Base-by-base conservation (phyloP, 345 rosid genomes). In the Eucalyptus guilfoylei region DNA sequence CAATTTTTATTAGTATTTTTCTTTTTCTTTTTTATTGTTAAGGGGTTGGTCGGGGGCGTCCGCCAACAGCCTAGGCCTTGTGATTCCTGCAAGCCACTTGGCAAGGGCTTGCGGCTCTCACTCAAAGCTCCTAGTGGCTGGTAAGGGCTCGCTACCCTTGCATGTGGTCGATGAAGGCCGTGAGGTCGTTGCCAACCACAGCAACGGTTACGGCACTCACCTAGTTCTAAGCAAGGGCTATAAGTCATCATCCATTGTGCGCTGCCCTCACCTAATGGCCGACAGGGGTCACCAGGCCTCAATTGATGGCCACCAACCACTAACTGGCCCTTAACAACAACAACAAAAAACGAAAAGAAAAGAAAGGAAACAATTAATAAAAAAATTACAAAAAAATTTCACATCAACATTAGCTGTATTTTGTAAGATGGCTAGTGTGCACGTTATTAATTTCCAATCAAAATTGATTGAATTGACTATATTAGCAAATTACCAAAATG, bases 201-300 rank as follows among this genome's bases (percentile, higher is more conserved):
- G 3, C 2, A 0, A 55, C 0, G 3, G 11, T 24, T 55, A 0
- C 21, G 3, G 6, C 0, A 30, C 62, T 55, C 13, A 1, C 62
- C 62, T 55, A 55, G 62, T 8, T 24, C 6, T 55, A 6, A 55
- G 12, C 0, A 3, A 52, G 26, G 2, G 0, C 1, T 52, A 19
- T 52, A 52, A 52, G 26, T 52, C 58, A 52, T 52, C 58, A 52
- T 26, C 5, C 58, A 52, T 5, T 0, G 0, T 0, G 0, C 0
- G 5, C 26, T 8, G 9, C 1, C 62, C 62, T 55, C 0, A 1
- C 13, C 12, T 26, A 9, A 55, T 55, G 30, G 13, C 13, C 1
- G 0, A 2, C 6, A 10, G 0, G 6, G 62, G 30, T 24, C 62
- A 55, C 62, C 0, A 55, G 0, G 62, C 30, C 62, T 55, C 30